A percentile compares a stretch with the other conserved stretches of the same genome.
phyloP scores from a whole-genome alignment of 1,284 basidiomycete species.

The Puccinia triticina region DNA sequence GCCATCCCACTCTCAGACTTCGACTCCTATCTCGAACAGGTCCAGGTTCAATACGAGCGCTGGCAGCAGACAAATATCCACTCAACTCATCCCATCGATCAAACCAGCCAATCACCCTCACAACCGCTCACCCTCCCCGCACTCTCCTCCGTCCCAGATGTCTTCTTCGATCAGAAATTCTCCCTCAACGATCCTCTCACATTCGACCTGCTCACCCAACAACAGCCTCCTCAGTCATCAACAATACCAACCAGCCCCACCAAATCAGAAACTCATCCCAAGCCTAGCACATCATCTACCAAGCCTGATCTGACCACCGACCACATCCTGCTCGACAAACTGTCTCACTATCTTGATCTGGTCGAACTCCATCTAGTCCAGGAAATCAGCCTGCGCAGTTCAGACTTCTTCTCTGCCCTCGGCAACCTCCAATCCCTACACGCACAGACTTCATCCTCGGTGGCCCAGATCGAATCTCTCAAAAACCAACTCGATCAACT shows the following conservation, averaged over 20 bases:
- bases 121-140: conserved; percentile 63
- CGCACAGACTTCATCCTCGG: conserved; percentile 80
- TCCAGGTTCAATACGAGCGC: conserved; percentile 75
- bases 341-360: conserved; percentile 89
- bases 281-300: conserved; percentile 59
- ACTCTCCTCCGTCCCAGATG: conserved; percentile 74
- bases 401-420: conserved; percentile 94
- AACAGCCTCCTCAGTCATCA: conserved; percentile 61
- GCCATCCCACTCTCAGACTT: conserved; percentile 81
- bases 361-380: conserved; percentile 92
- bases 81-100: conserved; percentile 56
- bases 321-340: conserved; percentile 81
- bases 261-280: conserved; percentile 53
- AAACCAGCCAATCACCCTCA: conserved; percentile 50
- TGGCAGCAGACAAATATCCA: conserved; percentile 52
- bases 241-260: conserved; percentile 53
- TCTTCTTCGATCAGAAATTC: conserved; percentile 79
- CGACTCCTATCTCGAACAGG: conserved; percentile 74
- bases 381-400: conserved; percentile 85
- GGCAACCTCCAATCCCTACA: conserved; percentile 90
- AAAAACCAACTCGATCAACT: conserved; percentile 74
- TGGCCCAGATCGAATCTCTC: conserved; percentile 74
- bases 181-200: conserved; percentile 81
- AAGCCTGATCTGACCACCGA: conserved; percentile 59
- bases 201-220: conserved; percentile 80